Evolutionary conservation across 2,329 filamentous ascomycete genomes (phyloP).

Genomic region (Aureobasidium musti): DNA sequence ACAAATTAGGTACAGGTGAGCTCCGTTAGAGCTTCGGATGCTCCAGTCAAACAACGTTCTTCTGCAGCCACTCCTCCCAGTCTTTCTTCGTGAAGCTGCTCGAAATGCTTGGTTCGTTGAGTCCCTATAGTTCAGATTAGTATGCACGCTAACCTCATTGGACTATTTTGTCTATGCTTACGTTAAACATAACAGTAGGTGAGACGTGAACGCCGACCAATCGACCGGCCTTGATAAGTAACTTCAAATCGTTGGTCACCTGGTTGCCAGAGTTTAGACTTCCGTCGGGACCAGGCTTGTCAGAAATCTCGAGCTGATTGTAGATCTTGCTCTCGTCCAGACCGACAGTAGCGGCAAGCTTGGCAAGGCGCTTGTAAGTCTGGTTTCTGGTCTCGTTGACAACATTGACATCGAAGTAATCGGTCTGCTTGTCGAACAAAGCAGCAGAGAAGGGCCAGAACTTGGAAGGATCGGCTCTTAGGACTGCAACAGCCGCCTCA

Average conservation of each 20-base stretch:
- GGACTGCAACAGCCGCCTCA: constrained; percentile 81
- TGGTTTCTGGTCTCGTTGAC: constrained; percentile 81
- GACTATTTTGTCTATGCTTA: constrained; percentile 32
- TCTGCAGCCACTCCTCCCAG: constrained; percentile 81
- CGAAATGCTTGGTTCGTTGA: constrained; percentile 75
- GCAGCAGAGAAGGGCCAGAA: constrained; percentile 79
- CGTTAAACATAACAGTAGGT: constrained; percentile 86
- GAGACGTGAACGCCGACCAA: constrained; percentile 85
- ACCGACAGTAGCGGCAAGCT: constrained; percentile 69
- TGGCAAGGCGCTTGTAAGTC: constrained; percentile 77
- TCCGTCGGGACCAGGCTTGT: constrained; percentile 67
- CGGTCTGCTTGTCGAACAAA: constrained; percentile 68
- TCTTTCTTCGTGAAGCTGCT: constrained; percentile 76
- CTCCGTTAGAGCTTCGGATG: neutral
- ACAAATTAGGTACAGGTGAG: neutral
- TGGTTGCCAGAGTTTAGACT: constrained; percentile 75
- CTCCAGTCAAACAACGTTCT: constrained; percentile 57
- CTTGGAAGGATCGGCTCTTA: constrained; percentile 65
- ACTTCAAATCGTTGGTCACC: constrained; percentile 82
- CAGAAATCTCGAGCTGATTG: constrained; percentile 66
- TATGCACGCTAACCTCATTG: neutral
- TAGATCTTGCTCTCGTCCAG: constrained; percentile 72
- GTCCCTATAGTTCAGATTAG: constrained; percentile 48
- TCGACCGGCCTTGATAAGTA: constrained; percentile 67
- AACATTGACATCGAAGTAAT: constrained; percentile 82